phyloP scores from a whole-genome alignment of 1,139 yeast genomes.

The Nakaseomyces kungkrabaensis region DNA sequence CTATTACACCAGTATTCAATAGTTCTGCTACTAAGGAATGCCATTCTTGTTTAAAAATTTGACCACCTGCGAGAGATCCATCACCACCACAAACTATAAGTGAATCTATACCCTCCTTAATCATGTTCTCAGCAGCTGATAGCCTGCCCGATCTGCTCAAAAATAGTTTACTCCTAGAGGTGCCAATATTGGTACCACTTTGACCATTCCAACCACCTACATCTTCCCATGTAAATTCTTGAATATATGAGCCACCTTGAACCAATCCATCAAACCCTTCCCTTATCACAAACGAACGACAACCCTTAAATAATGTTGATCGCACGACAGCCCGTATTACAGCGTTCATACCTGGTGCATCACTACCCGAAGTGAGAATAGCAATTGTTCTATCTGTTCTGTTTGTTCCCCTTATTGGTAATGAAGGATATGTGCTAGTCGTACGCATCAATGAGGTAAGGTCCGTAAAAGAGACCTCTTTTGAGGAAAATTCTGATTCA shows the following conservation, averaged over 20 bases:
- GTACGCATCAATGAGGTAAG: slow-evolving; percentile 16
- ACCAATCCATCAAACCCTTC: slow-evolving; percentile 96
- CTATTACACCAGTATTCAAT: slow-evolving; percentile 41
- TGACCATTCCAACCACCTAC: slow-evolving; percentile 84
- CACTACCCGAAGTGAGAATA: slow-evolving; percentile 98
- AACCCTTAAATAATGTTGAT: slow-evolving; percentile 74
- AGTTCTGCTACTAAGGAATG: slow-evolving; percentile 76
- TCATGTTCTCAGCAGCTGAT: slow-evolving; percentile 72
- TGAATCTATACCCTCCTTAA: slow-evolving; percentile 85
- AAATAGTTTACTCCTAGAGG: slow-evolving; percentile 88
- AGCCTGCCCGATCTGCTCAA: slow-evolving; percentile 77
- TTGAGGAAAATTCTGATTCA: slow-evolving; percentile 16
- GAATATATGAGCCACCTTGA: slow-evolving; percentile 65
- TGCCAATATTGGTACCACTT: slow-evolving; percentile 95
- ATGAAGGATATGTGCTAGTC: slow-evolving; percentile 14
- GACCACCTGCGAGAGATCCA: slow-evolving; percentile 97
- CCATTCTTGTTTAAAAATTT: slow-evolving; percentile 88
- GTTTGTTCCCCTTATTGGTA: slow-evolving; percentile 10
- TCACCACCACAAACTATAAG: slow-evolving; percentile 98
- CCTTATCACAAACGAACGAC: slow-evolving; percentile 86
- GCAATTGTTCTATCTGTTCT: slow-evolving; percentile 42
- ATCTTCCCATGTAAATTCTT: slow-evolving; percentile 79
- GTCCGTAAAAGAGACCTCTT: slow-evolving; percentile 24
- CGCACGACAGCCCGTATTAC: slow-evolving; percentile 80
- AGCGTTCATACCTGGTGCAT: slow-evolving; percentile 96